Evolutionary conservation across 2,329 filamentous ascomycete genomes (phyloP), one percentile per base, ranked within the genome.

Genomic region (Dothideomycetes sp.): DNA sequence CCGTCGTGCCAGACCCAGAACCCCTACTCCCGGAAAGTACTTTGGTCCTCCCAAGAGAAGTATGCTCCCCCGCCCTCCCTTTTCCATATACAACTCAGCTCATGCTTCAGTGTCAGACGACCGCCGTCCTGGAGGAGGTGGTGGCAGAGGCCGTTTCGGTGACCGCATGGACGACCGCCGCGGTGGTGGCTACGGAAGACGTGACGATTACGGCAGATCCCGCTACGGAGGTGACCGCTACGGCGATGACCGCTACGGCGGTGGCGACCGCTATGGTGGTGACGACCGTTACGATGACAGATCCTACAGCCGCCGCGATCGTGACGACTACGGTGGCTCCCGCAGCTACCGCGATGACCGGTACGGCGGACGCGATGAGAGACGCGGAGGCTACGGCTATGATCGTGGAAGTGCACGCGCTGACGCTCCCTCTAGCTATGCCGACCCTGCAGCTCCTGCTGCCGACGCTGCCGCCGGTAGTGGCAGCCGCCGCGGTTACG

Each of bases 31-130:
- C 34, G 91, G 91, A 69, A 96, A 96, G 71, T 98, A 98, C 75
- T 96, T 95, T 60, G 91, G 91, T 38, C 91, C 91, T 47, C 91
- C 91, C 49, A 98, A 98, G 80, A 78, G 91, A 73, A 88, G 88
- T 91, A 70, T 71, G 82, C 27, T 30, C 29, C 9, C 13, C 69
- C 48, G 46, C 40, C 37, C 39, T 20, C 42, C 33, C 23, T 45
- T 51, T 41, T 40, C 34, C 2, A 20, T 23, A 13, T 12, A 13
- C 24, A 33, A 29, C 30, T 25, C 33, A 11, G 37, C 32, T 42
- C 36, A 49, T 38, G 31, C 35, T 32, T 38, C 7, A 30, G 19
- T n/a, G n/a, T n/a, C 49, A 48, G 51, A 59, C 63, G 69, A 71
- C 51, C 65, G 65, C 45, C 63, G 65, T 43, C 59, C 37, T 33